Evolutionary conservation across 208 protist species (phyloP).

Genomic region (Balamuthia mandrillaris): DNA sequence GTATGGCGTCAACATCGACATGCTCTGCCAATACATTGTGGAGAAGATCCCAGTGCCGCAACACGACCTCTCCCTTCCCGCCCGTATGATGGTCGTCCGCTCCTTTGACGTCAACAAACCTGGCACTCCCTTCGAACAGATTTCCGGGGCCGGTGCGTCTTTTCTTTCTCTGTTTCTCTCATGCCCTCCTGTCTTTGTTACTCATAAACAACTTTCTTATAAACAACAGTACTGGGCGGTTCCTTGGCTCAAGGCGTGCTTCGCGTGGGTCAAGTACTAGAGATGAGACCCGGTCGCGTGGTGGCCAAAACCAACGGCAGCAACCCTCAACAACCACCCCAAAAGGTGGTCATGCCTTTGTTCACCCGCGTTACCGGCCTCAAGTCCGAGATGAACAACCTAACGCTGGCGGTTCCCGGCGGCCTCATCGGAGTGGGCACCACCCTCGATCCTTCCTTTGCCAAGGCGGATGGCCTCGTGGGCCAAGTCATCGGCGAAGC

Average conservation of each 20-base stretch:
- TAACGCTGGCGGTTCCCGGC: neutral
- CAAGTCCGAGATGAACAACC: neutral
- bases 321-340: neutral
- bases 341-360: neutral
- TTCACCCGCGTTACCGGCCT: neutral
- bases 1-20: neutral
- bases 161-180: too few relatives aligned
- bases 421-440: neutral
- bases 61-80: neutral
- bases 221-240: neutral
- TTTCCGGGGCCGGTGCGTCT: neutral
- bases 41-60: neutral
- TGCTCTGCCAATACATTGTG: neutral
- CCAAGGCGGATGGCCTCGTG: neutral
- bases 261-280: neutral
- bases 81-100: neutral
- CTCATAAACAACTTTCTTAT: too few relatives aligned
- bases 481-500: neutral
- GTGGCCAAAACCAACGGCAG: too few relatives aligned
- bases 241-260: neutral
- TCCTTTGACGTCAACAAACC: constrained; percentile 16
- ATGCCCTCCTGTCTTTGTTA: too few relatives aligned
- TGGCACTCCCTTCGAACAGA: neutral
- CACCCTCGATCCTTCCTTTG: neutral
- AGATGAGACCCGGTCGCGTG: constrained; percentile 3